Evolutionary conservation across 768 basidiomycete species (phyloP).

Genomic region (Tricholoma saponaceum): DNA sequence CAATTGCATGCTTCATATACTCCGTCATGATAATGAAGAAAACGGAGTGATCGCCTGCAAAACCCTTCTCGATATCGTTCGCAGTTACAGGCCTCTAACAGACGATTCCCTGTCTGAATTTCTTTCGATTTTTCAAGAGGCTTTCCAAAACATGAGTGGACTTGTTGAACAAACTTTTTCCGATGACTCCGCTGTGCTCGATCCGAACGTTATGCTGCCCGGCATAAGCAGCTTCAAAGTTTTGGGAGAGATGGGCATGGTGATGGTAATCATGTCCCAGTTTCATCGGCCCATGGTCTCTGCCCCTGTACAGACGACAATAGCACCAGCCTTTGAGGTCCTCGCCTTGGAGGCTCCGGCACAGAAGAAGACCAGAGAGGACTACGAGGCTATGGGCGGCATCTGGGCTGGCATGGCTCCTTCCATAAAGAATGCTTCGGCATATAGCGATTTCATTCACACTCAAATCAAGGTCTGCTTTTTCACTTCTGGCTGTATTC

Average conservation of each 20-base stretch:
- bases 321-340: conserved; percentile 76
- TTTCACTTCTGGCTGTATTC: background rate
- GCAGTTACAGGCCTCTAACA: conserved; percentile 66
- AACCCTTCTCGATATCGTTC: conserved; percentile 83
- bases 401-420: conserved; percentile 82
- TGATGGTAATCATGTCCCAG: conserved; percentile 88
- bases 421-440: conserved; percentile 62
- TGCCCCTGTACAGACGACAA: conserved; percentile 62
- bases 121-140: conserved; percentile 73
- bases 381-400: conserved; percentile 76
- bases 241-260: conserved; percentile 88
- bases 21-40: conserved; percentile 93
- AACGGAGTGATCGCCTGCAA: conserved; percentile 90
- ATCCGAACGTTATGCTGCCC: conserved; percentile 57
- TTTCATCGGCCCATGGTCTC: conserved; percentile 64
- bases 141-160: conserved; percentile 67
- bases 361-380: conserved; percentile 72
- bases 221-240: conserved; percentile 90
- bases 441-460: conserved; percentile 80
- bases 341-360: conserved; percentile 77
- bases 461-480: conserved; percentile 83
- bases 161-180: conserved; percentile 75
- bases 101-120: conserved; percentile 78
- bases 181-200: conserved; percentile 52
- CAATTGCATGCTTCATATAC: conserved; percentile 75